These are phyloP conservation scores for Phoenix dactylifera DNA, from an alignment of 176 grass and related monocot species.

Conservation along the genomic window DNA sequence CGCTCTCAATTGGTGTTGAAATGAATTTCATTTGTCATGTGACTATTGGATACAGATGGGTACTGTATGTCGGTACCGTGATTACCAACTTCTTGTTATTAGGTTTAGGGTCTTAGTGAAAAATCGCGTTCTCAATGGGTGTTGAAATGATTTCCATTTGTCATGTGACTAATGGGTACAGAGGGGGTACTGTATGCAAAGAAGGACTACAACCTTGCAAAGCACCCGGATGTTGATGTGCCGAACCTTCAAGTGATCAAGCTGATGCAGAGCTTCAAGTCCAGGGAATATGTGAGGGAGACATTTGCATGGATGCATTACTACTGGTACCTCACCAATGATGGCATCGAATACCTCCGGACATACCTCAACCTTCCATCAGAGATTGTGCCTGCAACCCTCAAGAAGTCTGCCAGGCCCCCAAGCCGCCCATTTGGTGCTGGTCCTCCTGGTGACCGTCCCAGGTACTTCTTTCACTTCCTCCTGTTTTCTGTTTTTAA, in stretches of 20 bases:
- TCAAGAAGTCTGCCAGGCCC: constrained; percentile 87
- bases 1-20: no score
- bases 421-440: constrained; percentile 61
- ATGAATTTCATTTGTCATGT: no score
- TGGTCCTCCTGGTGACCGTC: constrained; percentile 77
- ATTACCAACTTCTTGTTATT: no score
- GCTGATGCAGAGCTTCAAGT: constrained; percentile 23
- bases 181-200: background rate
- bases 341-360: constrained; percentile 83
- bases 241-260: constrained; percentile 24
- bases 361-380: constrained; percentile 88
- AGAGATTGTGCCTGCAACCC: constrained; percentile 79
- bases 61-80: background rate
- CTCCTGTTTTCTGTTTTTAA: no score
- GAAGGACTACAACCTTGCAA: constrained; percentile 25
- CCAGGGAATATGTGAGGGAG: constrained; percentile 90
- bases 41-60: background rate
- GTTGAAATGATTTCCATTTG: no score
- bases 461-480: constrained; percentile 32
- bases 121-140: no score
- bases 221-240: constrained; percentile 84
- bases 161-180: background rate
- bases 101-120: no score
- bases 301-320: constrained; percentile 92
- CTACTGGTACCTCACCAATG: constrained; percentile 98